Evolutionary conservation across 345 rosid genomes (phyloP).

Genomic region (Erysimum cheiranthoides): DNA sequence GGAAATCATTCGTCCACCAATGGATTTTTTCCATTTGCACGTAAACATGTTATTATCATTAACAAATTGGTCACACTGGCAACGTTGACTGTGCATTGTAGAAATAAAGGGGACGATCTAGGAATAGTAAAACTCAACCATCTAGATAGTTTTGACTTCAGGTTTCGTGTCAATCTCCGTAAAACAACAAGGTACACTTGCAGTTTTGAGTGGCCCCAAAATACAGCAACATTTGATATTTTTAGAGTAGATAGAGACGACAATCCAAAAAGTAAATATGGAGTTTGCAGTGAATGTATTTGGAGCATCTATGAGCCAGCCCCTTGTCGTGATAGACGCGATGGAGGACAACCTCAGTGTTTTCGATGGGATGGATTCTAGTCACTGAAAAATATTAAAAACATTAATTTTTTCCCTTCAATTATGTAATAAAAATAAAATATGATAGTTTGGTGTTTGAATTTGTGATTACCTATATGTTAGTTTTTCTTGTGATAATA

Average conservation of each 20-base stretch:
- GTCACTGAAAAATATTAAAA: not conserved
- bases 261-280: not conserved
- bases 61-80: conserved; percentile 2
- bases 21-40: conserved; percentile 13
- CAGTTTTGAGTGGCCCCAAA: not conserved
- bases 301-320: not conserved
- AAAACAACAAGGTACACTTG: not conserved
- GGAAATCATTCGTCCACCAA: not conserved
- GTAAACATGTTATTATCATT: conserved; percentile 18
- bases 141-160: not conserved
- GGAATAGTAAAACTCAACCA: not conserved
- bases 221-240: not conserved
- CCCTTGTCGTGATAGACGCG: conserved; percentile 2
- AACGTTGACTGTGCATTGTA: conserved; percentile 2
- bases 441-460: not conserved
- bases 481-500: not conserved
- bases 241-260: conserved; percentile 10
- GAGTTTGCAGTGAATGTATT: conserved; percentile 6
- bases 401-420: not conserved
- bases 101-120: not conserved
- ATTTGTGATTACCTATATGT: not conserved
- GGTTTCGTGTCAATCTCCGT: conserved; percentile 7
- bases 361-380: not conserved
- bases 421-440: not conserved
- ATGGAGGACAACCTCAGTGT: conserved; percentile 2